Percentiles rank a stretch among this genome's conserved stretches.
These are phyloP conservation scores for Saccharomycopsis vini DNA, from an alignment of 805 yeast genomes.

Conservation along the genomic window DNA sequence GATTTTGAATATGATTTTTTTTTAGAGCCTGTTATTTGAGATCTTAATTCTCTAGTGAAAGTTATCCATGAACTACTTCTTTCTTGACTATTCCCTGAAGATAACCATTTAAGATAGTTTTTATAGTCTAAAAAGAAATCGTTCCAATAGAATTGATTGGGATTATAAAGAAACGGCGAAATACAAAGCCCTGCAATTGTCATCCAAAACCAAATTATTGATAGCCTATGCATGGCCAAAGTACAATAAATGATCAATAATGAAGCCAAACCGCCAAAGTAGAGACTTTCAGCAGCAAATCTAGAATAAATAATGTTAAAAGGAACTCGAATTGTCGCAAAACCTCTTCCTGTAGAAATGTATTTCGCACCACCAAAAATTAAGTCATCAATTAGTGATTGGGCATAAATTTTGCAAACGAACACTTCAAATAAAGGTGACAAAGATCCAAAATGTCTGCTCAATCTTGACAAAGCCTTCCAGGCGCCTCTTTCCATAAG, in stretches of 20 bases:
- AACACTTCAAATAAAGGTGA: slow-evolving; percentile 77
- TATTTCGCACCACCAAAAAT: slow-evolving; percentile 75
- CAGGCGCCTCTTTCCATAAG: slow-evolving; percentile 67
- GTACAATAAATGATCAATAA: slow-evolving; percentile 49
- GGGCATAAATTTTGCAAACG: slow-evolving; percentile 68
- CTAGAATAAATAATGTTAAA: slow-evolving; percentile 58
- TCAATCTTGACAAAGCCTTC: slow-evolving; percentile 54
- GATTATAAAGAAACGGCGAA: slow-evolving; percentile 57
- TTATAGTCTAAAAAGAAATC: slow-evolving; percentile 57
- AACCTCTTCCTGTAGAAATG: slow-evolving; percentile 76
- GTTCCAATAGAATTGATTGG: slow-evolving; percentile 54
- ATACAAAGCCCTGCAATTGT: slow-evolving; percentile 45
- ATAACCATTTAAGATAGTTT: slow-evolving; percentile 34
- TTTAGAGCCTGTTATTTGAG: slow-evolving; percentile 50
- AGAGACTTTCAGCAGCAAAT: slow-evolving; percentile 59
- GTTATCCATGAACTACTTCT: slow-evolving; percentile 35
- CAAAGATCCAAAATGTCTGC: slow-evolving; percentile 58
- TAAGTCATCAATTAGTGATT: slow-evolving; percentile 57
- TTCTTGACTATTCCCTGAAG: slow-evolving; percentile 39
- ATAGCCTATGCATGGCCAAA: slow-evolving; percentile 51
- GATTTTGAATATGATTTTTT: slow-evolving; percentile 30
- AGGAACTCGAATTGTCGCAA: slow-evolving; percentile 66
- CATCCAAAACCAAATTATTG: slow-evolving; percentile 55
- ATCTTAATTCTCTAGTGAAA: slow-evolving; percentile 41
- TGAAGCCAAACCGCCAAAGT: slow-evolving; percentile 49